Base-by-base conservation (phyloP, 306 rosid genomes). In the Senna siamea region DNA sequence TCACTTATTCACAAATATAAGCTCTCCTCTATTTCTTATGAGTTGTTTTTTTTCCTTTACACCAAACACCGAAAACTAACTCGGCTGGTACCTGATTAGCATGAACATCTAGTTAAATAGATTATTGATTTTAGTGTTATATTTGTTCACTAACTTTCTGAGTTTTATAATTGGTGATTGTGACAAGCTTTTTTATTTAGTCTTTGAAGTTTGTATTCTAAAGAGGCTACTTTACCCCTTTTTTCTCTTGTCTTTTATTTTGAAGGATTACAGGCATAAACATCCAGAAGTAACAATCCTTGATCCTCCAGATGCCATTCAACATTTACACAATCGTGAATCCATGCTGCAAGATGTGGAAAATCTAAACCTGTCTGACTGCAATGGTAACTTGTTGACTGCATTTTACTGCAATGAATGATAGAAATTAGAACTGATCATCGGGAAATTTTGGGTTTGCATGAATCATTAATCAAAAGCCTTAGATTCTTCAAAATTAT, bases 291-390 rank as follows among this genome's bases (percentile, higher is more conserved):
- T 85, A 51, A 37, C 67, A 9, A 70, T 85, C 23, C 78, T 85
- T 73, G 89, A 85, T 73, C 86, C 86, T 53, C 89, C 86, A 0
- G 78, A 69, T 73, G 78, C 86, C 22, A 76, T 85, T 69, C 70
- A 79, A 79, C 86, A 63, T 51, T 74, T 85, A 58, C 84, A 82
- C 80, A 85, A 85, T 54, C 89, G 89, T 66, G 80, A 85, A 73
- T 85, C 86, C 70, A 85, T 85, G 89, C 89, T 85, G 59, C 82
- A 82, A 80, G 63, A 57, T 64, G 89, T 85, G 80, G 78, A 53
- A 68, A 84, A 82, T 63, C 70, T 85, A 18, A 85, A 85, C 72
- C 76, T 85, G 66, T 76, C 72, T 12, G 89, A 85, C 28, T 73
- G 80, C 75, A 69, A 85, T 40, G 89, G 89, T 82, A 85, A 76